A percentile compares a stretch with the other conserved stretches of the same genome.
phyloP scores from a whole-genome alignment of 192 early-diverging fungal species.

The Coemansia sp. region DNA sequence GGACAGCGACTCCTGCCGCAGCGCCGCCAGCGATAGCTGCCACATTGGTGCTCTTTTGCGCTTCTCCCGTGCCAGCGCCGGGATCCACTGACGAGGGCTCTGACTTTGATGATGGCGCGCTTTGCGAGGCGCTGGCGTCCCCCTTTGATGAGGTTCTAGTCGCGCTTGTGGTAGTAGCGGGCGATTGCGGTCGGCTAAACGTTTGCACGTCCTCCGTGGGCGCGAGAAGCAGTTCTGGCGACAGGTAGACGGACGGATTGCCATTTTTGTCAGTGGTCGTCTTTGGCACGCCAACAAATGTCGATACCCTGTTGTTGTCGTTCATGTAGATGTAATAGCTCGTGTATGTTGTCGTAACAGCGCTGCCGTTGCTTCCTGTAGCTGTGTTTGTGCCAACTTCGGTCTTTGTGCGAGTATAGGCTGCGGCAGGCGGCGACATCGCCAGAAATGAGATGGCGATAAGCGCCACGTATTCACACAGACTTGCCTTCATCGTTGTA shows the following conservation, averaged over 20 bases:
- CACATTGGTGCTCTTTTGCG: conserved; percentile 13
- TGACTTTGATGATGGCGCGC: background rate
- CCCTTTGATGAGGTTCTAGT: background rate
- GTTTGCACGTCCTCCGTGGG: conserved; percentile 9
- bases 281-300: conserved; percentile 36
- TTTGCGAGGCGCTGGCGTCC: background rate
- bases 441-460: conserved; percentile 9
- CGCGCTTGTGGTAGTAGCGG: background rate
- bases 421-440: conserved; percentile 3
- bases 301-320: conserved; percentile 23
- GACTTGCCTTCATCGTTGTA: background rate
- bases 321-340: conserved; percentile 48
- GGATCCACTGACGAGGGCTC: background rate
- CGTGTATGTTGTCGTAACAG: conserved; percentile 22
- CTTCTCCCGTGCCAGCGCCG: background rate
- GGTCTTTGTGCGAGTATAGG: conserved; percentile 25
- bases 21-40: conserved; percentile 38
- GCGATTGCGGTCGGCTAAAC: conserved; percentile 8
- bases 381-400: conserved; percentile 2
- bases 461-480: background rate
- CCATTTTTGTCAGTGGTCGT: conserved; percentile 36
- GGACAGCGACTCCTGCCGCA: conserved; percentile 25
- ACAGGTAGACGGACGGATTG: conserved; percentile 26
- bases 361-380: conserved; percentile 11
- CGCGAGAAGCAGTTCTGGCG: conserved; percentile 13